Base-by-base conservation (phyloP, 2,329 filamentous ascomycete genomes). In the Pseudocercospora musae region DNA sequence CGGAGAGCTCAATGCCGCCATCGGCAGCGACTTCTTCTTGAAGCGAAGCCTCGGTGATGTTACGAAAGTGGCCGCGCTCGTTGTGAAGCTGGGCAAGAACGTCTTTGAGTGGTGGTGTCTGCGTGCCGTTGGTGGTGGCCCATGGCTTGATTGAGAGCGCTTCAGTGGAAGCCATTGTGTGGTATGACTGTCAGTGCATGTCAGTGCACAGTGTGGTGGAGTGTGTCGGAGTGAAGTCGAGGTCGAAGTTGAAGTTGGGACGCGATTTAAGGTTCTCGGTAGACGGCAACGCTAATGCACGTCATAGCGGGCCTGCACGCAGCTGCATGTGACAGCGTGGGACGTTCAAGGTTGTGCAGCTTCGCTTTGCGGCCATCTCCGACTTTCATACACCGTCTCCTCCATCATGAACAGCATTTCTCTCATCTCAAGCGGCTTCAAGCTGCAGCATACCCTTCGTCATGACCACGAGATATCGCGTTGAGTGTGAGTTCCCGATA, bases 21-120 rank as follows among this genome's bases (percentile, higher is more conserved):
- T 80, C 75, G 25, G 79, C 75, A 46, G 80, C 78, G 57, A 95
- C 87, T 71, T 95, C 88, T 37, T 88, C 84, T 55, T 83, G 84
- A 40, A 98, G 79, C 48, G 86, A 84, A 56, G 87, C 83, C 75
- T 96, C 90, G 55, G 87, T 91, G 66, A 98, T 82, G 69, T 88
- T 83, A 62, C 91, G 88, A 74, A 98, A 96, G 23, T 91, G 90
- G 13, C 91, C 91, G 63, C 90, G 88, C 71, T 96, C 88, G 48
- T 80, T 77, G 69, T 92, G 90, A 71, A 96, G 89, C 68, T 93
- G 91, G 62, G 84, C 80, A 68, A 97, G 92, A 69, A 94, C 89
- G 52, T 89, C 84, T 60, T 85, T 81, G n/a, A 97, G 81, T 52
- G 82, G 84, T 72, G 84, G 85, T 71, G 80, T 81, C 72, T 79